Evolutionary conservation across 1,284 basidiomycete genomes (phyloP), one percentile per base, ranked within the genome.

Genomic region (Cutaneotrichosporon mucoides): DNA sequence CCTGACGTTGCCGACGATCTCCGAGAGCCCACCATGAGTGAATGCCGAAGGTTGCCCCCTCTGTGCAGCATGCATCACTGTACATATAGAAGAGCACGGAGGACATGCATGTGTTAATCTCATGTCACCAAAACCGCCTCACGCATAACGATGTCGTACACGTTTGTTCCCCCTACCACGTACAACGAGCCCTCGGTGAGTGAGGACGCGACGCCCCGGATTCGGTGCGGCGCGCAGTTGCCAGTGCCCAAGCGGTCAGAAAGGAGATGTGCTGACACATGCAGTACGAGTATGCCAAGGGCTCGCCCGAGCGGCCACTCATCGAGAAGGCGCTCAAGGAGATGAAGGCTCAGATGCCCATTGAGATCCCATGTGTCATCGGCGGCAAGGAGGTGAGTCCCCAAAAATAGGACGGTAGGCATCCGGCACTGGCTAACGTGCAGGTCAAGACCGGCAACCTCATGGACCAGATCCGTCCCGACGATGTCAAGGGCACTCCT

Each of bases 181-280:
- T 84, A 89, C 60, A 96, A 96, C 86, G 92, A 95, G 79, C 88
- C 90, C 52, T 88, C 94, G 88, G 90, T 90, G 67, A 70, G 83
- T 74, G 6, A 8, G 7, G 5, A 1, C 13, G 1, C 34, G 36
- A 44, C 5, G n/a, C n/a, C n/a, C n/a, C n/a, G n/a, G n/a, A n/a
- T n/a, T n/a, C n/a, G n/a, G n/a, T 15, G 2, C 6, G 34, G 9
- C 12, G 9, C 3, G 24, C 1, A n/a, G 15, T 1, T 4, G 4
- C 37, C 24, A 3, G 9, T n/a, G n/a, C n/a, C n/a, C n/a, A n/a
- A n/a, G n/a, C n/a, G n/a, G n/a, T n/a, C n/a, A n/a, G n/a, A n/a
- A n/a, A n/a, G n/a, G n/a, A n/a, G n/a, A n/a, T n/a, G n/a, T n/a
- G 13, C 45, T 43, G 15, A n/a, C n/a, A 48, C 46, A 35, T 15